Evolutionary conservation across 75 land plant genomes (phyloP), one percentile per base, ranked within the genome.

Genomic region (Larix kaempferi): DNA sequence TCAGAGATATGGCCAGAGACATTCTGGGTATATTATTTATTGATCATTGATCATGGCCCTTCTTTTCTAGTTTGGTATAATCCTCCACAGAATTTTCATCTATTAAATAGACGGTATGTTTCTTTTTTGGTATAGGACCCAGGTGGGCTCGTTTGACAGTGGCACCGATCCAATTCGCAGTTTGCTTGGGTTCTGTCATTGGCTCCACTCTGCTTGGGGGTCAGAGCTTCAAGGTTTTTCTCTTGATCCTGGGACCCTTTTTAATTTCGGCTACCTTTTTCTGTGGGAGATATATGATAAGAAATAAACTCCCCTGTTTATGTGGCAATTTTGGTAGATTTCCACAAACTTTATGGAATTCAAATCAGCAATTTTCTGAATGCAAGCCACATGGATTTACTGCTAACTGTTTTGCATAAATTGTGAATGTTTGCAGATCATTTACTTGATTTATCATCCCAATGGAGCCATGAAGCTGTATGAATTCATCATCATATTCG

Each of bases 171-270:
- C 98, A 95, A 55, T 82, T 93, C 72, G 27, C 78, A 55, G 86
- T 85, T n/a, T 93, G 93, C 63, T 82, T 81, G 33, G 91, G 90
- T 39, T 88, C 89, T 23, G 93, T 95, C 29, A 80, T 95, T 64
- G 92, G 77, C 12, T 73, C 57, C 26, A 80, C 83, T 57, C 84
- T 95, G 33, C 85, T 95, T 29, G 95, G 91, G 26, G 98, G 98
- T 25, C 91, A 92, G 76, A 88, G 90, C 86, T 78, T 95, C 84
- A 86, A 92, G 91, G 98, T 94, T 25, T 16, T 82, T 41, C 71
- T 90, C 25, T 92, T 90, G 62, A 95, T 93, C 33, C 13, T 16
- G 0, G 14, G 25, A 19, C 23, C 71, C 13, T 25, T 23, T 29
- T 12, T 2, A 67, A 23, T 12, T 67, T 29, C 23, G 14, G 15